phyloP scores from a whole-genome alignment of 2,329 filamentous ascomycete species.

The Penicillium sp. region DNA sequence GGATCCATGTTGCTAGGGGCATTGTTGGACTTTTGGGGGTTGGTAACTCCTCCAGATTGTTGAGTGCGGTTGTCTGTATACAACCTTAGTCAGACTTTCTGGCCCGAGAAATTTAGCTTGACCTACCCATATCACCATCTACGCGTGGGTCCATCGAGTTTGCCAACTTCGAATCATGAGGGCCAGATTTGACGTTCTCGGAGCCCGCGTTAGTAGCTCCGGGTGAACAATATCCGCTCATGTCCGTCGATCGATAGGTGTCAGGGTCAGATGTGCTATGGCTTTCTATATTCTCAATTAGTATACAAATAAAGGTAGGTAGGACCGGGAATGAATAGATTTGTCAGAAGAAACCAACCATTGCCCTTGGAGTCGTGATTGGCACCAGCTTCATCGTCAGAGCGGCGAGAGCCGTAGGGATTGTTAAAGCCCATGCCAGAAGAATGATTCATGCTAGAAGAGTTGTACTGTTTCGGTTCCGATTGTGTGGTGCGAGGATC shows the following conservation, averaged over 20 bases:
- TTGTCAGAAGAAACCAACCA: neutral
- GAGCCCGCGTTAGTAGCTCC: neutral
- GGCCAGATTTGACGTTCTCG: neutral
- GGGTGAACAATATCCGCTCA: neutral
- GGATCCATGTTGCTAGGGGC: neutral
- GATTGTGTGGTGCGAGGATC: neutral
- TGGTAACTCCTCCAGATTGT: neutral
- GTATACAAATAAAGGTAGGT: too few species aligned
- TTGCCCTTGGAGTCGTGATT: neutral
- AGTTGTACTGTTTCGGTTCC: neutral
- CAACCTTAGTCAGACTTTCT: too few species aligned
- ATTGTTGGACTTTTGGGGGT: neutral
- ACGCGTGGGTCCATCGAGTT: constrained; percentile 20
- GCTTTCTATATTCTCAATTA: too few species aligned
- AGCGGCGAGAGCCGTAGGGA: neutral
- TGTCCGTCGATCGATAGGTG: neutral
- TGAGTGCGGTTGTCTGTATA: constrained; percentile 4
- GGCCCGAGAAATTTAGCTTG: neutral
- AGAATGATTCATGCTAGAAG: neutral
- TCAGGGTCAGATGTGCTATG: neutral
- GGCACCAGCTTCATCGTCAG: neutral
- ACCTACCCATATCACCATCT: constrained; percentile 5
- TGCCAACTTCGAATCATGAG: constrained; percentile 6
- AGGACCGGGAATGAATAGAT: too few species aligned
- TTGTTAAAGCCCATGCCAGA: neutral